Conservation (phyloP, 306 rosid genomes). For the Corylus avellana region DNA sequence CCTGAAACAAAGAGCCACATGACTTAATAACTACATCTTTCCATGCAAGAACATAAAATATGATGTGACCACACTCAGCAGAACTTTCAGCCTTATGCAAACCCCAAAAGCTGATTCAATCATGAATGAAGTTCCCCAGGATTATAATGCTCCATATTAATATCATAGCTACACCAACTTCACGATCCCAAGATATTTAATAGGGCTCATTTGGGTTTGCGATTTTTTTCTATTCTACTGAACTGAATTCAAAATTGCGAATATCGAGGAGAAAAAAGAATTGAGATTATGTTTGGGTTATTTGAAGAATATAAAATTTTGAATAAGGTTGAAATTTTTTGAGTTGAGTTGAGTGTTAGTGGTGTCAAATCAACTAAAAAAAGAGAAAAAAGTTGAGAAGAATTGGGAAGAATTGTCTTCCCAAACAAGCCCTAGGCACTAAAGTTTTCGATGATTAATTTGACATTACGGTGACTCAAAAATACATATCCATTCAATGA, state of each 20-base stretch:
- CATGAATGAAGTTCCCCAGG: neutral
- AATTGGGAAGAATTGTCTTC: too few relatives aligned
- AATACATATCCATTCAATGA: neutral
- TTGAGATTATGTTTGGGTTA: too few relatives aligned
- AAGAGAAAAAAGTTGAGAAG: too few relatives aligned
- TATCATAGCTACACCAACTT: neutral
- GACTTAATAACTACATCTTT: constrained; percentile 2
- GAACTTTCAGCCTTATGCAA: neutral
- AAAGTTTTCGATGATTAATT: neutral
- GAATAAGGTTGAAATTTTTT: too few relatives aligned
- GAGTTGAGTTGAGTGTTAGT: too few relatives aligned
- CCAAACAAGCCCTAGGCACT: too few relatives aligned
- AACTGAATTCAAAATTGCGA: too few relatives aligned
- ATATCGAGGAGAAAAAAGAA: too few relatives aligned
- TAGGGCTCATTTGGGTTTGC: too few relatives aligned
- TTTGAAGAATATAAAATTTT: too few relatives aligned
- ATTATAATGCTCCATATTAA: neutral
- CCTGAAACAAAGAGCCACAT: constrained; percentile 52
- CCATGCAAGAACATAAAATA: neutral
- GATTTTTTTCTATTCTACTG: too few relatives aligned
- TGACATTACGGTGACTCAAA: neutral
- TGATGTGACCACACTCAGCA: neutral
- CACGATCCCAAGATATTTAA: neutral
- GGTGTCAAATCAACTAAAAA: too few relatives aligned
- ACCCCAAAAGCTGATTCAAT: neutral